Percentiles rank a stretch among this genome's conserved stretches.
phyloP scores from a whole-genome alignment of 106 monocot species.

The Alisma plantagoaquatica region DNA sequence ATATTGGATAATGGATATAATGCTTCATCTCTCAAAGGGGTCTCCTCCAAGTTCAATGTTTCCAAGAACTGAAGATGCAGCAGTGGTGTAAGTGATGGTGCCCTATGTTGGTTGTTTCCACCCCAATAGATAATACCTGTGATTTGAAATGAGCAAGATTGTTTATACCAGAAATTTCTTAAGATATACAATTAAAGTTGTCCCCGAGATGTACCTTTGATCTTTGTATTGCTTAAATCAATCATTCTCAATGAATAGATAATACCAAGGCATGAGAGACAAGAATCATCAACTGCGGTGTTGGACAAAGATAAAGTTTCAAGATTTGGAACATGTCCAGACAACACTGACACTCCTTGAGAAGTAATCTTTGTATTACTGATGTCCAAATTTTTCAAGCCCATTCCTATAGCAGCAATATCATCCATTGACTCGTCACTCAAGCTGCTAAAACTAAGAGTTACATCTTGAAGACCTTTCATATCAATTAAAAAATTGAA shows the following conservation, averaged over 20 bases:
- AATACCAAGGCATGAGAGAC: constrained; percentile 40
- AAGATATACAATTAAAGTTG: background rate
- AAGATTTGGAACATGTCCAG: constrained; percentile 44
- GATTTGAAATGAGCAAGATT: too few species aligned
- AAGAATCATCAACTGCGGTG: constrained; percentile 66
- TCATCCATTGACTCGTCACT: constrained; percentile 37
- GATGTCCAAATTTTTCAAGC: constrained; percentile 51
- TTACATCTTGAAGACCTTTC: constrained; percentile 49
- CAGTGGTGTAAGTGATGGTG: constrained; percentile 31
- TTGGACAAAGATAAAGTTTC: constrained; percentile 52
- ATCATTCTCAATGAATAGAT: constrained; percentile 50
- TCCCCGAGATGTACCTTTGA: constrained; percentile 42
- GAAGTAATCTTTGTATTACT: constrained; percentile 49
- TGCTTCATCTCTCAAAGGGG: constrained; percentile 41
- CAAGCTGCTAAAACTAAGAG: constrained; percentile 45
- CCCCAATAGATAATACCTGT: constrained; percentile 35
- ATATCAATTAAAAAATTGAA: constrained; percentile 39
- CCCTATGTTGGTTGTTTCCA: constrained; percentile 14
- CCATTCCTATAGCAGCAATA: constrained; percentile 35
- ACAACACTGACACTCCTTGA: constrained; percentile 29
- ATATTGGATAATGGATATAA: constrained; percentile 37
- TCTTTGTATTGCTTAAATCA: constrained; percentile 60
- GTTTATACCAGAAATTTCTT: background rate
- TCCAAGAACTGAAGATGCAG: constrained; percentile 46
- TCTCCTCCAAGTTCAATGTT: constrained; percentile 79